Conservation (phyloP, 768 basidiomycete genomes). For the Tulasnella sp. region DNA sequence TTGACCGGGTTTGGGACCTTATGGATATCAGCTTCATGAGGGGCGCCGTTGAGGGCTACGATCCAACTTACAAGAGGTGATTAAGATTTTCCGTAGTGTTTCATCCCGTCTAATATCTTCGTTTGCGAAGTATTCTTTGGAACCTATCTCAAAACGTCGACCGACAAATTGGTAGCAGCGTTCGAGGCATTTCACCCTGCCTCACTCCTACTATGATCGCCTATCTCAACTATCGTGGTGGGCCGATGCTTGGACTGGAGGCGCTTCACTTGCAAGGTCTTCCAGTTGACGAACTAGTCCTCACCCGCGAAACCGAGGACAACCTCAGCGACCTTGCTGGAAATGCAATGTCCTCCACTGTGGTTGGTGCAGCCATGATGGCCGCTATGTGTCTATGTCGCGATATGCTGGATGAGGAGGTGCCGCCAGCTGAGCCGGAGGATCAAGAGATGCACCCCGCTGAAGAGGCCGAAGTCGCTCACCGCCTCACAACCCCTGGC, state of each 20-base stretch:
- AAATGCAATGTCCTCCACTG: constrained; percentile 96
- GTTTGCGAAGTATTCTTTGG: constrained; percentile 61
- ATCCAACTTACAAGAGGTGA: constrained; percentile 82
- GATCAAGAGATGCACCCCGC: constrained; percentile 35
- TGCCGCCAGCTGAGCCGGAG: constrained; percentile 48
- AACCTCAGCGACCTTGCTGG: constrained; percentile 89
- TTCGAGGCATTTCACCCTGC: constrained; percentile 79
- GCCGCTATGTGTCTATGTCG: constrained; percentile 61
- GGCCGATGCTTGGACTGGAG: constrained; percentile 88
- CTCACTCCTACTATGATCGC: constrained; percentile 95
- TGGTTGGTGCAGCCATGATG: constrained; percentile 81
- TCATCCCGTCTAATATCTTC: background rate
- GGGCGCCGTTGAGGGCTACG: constrained; percentile 64
- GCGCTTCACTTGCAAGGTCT: constrained; percentile 90
- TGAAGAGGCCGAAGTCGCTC: constrained; percentile 39
- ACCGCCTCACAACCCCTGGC: constrained; percentile 24
- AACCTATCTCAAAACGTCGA: constrained; percentile 96
- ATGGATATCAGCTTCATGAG: constrained; percentile 86
- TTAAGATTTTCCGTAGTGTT: background rate
- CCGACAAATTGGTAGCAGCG: constrained; percentile 68
- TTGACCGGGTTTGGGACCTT: constrained; percentile 89
- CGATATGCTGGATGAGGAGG: constrained; percentile 49
- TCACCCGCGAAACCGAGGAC: constrained; percentile 89
- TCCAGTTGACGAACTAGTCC: constrained; percentile 78
- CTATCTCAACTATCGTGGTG: constrained; percentile 89